These are phyloP conservation scores for Trichopus zeylanicus DNA, from an alignment of 116 monocot species.

Conservation along the genomic window DNA sequence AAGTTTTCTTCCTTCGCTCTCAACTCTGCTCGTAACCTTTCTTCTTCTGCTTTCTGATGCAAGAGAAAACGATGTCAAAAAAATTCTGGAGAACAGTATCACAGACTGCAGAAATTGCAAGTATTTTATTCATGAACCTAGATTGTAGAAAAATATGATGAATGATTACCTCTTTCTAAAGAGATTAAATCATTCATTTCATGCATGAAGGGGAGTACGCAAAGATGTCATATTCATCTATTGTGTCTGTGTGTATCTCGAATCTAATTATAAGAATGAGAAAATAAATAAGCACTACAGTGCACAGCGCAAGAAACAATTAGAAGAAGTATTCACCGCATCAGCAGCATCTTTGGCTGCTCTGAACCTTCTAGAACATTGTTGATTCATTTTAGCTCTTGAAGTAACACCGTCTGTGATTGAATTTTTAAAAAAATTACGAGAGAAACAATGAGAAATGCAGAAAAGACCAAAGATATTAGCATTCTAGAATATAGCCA, in stretches of 20 bases:
- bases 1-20: constrained; percentile 38
- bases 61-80: neutral
- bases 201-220: neutral
- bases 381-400: constrained; percentile 69
- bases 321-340: constrained; percentile 17
- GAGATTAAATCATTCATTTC: neutral
- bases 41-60: constrained; percentile 43
- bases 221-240: neutral
- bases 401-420: constrained; percentile 56
- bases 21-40: constrained; percentile 32
- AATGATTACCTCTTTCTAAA: neutral
- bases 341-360: constrained; percentile 53
- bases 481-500: no score
- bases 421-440: neutral
- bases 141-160: no score
- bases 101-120: no score
- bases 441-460: neutral
- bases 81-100: neutral
- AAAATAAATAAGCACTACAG: neutral
- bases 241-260: neutral
- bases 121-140: no score
- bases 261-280: no score
- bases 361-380: constrained; percentile 44
- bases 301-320: neutral
- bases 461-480: no score